phyloP scores from a whole-genome alignment of 225 moss, liverwort and hornwort species.

The Lunularia cruciata region DNA sequence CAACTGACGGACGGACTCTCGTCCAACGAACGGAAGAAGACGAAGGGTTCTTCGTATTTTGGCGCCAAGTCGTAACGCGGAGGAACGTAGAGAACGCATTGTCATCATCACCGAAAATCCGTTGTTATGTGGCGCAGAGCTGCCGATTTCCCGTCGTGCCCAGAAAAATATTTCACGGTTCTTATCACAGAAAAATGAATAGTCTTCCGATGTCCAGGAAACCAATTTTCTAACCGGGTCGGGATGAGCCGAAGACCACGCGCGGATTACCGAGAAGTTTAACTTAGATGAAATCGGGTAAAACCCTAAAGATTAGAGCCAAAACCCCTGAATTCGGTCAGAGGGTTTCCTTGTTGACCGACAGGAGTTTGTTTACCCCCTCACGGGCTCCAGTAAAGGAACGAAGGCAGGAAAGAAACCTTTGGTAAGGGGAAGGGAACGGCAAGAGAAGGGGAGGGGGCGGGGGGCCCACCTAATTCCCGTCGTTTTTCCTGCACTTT shows the following conservation, averaged over 20 bases:
- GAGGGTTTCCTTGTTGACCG: slow-evolving; percentile 21
- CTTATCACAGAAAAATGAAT: background rate
- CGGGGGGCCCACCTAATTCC: slow-evolving; percentile 1
- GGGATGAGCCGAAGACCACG: background rate
- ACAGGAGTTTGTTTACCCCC: slow-evolving; percentile 19
- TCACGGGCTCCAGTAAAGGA: slow-evolving; percentile 12
- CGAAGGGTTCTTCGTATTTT: background rate
- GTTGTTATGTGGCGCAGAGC: slow-evolving; percentile 22
- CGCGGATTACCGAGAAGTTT: background rate
- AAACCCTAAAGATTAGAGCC: slow-evolving; percentile 5
- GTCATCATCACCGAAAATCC: slow-evolving; percentile 4
- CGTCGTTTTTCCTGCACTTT: slow-evolving; percentile 21
- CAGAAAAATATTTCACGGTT: no score
- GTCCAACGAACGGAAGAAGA: background rate
- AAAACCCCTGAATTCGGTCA: slow-evolving; percentile 10
- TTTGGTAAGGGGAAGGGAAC: slow-evolving; percentile 15
- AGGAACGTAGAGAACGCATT: background rate
- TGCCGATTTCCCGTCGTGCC: slow-evolving; percentile 6
- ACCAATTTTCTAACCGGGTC: background rate
- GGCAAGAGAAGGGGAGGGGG: background rate
- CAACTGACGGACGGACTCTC: slow-evolving; percentile 7
- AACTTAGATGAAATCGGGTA: background rate
- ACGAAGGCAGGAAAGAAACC: slow-evolving; percentile 11
- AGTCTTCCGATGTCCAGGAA: slow-evolving; percentile 1
- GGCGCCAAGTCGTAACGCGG: background rate